Evolutionary conservation across 768 basidiomycete genomes (phyloP).

Genomic region (Hemileccinum impolitum): DNA sequence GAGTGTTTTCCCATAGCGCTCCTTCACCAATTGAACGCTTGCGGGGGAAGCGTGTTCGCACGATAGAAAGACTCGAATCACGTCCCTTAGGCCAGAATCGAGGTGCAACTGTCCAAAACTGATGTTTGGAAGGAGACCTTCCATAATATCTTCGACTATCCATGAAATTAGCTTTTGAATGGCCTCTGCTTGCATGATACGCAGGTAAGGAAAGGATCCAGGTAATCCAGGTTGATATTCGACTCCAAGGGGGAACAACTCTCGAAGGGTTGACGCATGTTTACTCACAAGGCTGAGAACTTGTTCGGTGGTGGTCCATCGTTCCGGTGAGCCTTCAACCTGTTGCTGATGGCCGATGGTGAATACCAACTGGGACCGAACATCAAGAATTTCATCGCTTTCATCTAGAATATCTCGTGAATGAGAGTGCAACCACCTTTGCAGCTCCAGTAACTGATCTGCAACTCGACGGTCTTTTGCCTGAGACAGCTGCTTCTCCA

Average conservation of each 20-base stretch:
- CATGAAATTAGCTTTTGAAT: constrained; percentile 4
- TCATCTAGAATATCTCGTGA: constrained; percentile 22
- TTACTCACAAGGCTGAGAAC: constrained; percentile 31
- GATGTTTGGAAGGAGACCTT: constrained; percentile 4
- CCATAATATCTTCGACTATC: constrained; percentile 11
- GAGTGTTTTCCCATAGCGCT: background rate
- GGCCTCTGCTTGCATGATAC: constrained; percentile 12
- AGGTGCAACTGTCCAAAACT: constrained; percentile 6
- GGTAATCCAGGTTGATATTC: constrained; percentile 3
- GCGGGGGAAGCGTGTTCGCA: background rate
- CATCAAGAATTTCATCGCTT: constrained; percentile 40
- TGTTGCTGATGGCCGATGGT: constrained; percentile 37
- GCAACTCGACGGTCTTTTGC: constrained; percentile 17
- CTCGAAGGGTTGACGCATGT: background rate
- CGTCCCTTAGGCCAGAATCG: background rate
- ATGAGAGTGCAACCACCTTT: constrained; percentile 18
- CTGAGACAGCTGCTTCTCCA: constrained; percentile 8
- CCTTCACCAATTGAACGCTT: background rate
- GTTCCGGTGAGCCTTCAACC: constrained; percentile 40
- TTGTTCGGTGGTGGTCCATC: constrained; percentile 42
- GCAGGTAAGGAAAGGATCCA: constrained; percentile 11
- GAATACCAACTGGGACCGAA: constrained; percentile 48
- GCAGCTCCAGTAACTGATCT: constrained; percentile 15
- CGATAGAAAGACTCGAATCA: constrained; percentile 10
- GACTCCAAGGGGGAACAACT: constrained; percentile 7